phyloP scores from a whole-genome alignment of 805 yeast genomes.

The Candida palmyrensis region DNA sequence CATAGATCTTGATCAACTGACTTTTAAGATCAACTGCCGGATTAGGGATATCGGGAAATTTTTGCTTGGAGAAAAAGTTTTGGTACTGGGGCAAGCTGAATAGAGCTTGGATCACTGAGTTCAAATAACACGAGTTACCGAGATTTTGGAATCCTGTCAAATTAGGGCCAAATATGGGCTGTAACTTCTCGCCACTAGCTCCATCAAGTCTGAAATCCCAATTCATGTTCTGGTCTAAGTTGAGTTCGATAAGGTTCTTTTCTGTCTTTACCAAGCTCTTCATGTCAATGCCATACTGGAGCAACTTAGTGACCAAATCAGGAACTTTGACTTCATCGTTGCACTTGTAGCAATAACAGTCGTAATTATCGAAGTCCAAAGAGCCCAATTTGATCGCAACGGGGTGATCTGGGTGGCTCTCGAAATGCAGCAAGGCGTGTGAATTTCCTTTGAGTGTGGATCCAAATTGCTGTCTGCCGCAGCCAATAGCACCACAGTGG shows the following conservation, averaged over 20 bases:
- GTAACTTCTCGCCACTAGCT: conserved; percentile 58
- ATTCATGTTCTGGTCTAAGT: conserved; percentile 84
- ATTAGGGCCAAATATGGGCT: conserved; percentile 68
- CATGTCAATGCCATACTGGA: conserved; percentile 64
- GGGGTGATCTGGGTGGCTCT: conserved; percentile 51
- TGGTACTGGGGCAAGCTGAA: conserved; percentile 40
- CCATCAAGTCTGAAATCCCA: conserved; percentile 89
- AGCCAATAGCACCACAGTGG: conserved; percentile 85
- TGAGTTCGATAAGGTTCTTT: conserved; percentile 81
- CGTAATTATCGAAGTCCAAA: conserved; percentile 55
- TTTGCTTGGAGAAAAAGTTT: conserved; percentile 30
- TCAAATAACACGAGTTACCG: conserved; percentile 90
- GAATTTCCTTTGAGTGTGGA: conserved; percentile 84
- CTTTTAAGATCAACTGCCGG: conserved; percentile 66
- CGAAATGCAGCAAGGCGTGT: conserved; percentile 77
- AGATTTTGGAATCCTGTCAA: conserved; percentile 83
- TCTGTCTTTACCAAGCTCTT: conserved; percentile 63
- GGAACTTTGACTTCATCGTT: conserved; percentile 86
- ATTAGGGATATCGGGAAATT: conserved; percentile 27
- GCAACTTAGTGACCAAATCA: conserved; percentile 41
- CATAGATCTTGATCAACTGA: conserved; percentile 74
- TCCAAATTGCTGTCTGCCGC: conserved; percentile 94
- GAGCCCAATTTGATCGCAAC: conserved; percentile 91
- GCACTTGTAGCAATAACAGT: conserved; percentile 83
- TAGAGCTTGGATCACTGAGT: conserved; percentile 73